These are phyloP conservation scores for Musa beccarii DNA, from an alignment of 176 grass and related monocot genomes.

Conservation along the genomic window DNA sequence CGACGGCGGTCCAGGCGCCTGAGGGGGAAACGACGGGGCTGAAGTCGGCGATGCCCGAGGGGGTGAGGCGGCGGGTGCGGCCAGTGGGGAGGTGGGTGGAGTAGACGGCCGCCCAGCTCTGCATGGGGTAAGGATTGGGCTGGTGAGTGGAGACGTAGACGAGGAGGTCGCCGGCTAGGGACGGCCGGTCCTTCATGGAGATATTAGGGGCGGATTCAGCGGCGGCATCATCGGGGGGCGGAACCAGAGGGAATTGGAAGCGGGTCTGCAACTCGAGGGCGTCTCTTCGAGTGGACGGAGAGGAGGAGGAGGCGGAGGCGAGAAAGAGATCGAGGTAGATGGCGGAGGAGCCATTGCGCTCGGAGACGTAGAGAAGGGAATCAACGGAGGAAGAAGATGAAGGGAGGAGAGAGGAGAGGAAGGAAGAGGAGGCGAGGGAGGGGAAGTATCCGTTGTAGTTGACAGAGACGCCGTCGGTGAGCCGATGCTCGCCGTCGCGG, in stretches of 20 bases:
- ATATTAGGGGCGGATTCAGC: neutral
- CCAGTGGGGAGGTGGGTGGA: constrained; percentile 36
- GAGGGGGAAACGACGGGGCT: constrained; percentile 77
- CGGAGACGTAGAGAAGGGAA: constrained; percentile 50
- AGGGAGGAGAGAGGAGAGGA: neutral
- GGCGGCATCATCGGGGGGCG: neutral
- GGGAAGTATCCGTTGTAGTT: constrained; percentile 91
- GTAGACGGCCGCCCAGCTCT: constrained; percentile 73
- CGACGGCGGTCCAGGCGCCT: constrained; percentile 63
- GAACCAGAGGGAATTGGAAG: neutral
- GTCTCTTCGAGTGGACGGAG: constrained; percentile 6
- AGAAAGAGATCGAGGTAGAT: constrained; percentile 35
- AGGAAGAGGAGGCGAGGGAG: constrained; percentile 22
- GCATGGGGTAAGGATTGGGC: constrained; percentile 27
- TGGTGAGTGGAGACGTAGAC: constrained; percentile 62
- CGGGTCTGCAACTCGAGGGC: neutral
- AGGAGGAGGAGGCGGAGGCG: constrained; percentile 1
- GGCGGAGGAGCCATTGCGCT: constrained; percentile 65
- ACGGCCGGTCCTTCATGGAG: constrained; percentile 63
- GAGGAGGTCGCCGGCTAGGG: constrained; percentile 46
- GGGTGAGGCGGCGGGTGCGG: constrained; percentile 38
- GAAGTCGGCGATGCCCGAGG: constrained; percentile 43
- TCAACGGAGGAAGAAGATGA: constrained; percentile 17
- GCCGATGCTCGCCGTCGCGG: constrained; percentile 29
- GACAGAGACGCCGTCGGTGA: constrained; percentile 72